Conservation (phyloP, 139 green algal genomes). For the Nannochloris sp. region DNA sequence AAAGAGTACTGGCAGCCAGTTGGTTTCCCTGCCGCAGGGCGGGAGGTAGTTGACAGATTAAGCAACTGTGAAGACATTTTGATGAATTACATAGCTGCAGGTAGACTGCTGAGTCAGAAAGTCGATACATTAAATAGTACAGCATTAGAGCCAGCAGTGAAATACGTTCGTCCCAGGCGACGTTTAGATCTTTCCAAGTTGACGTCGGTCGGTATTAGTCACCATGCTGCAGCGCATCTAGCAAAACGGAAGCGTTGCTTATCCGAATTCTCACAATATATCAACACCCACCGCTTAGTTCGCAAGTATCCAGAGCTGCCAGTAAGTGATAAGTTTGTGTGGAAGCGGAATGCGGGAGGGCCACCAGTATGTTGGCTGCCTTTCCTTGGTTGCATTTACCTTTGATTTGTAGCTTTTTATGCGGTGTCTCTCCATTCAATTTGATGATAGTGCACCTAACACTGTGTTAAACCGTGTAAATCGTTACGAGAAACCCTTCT, state of each 20-base stretch:
- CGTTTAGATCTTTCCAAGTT: not conserved
- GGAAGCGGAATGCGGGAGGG: not conserved
- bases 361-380: not conserved
- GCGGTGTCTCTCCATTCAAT: no score
- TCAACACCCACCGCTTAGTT: no score
- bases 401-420: no score
- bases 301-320: not conserved
- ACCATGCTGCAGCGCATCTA: not conserved
- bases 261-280: not conserved
- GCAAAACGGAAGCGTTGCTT: not conserved
- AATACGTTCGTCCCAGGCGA: not conserved
- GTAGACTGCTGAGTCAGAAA: not conserved
- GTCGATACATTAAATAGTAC: no score
- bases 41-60: slow-evolving; percentile 4
- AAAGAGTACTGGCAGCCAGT: not conserved
- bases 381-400: not conserved
- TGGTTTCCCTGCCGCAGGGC: not conserved
- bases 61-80: not conserved
- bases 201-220: not conserved
- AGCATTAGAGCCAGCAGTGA: not conserved
- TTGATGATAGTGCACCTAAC: no score
- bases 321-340: not conserved
- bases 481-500: no score
- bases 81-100: not conserved
- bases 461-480: no score